These are phyloP conservation scores for Eucalyptus virginea DNA, from an alignment of 345 rosid genomes.

Conservation along the genomic window DNA sequence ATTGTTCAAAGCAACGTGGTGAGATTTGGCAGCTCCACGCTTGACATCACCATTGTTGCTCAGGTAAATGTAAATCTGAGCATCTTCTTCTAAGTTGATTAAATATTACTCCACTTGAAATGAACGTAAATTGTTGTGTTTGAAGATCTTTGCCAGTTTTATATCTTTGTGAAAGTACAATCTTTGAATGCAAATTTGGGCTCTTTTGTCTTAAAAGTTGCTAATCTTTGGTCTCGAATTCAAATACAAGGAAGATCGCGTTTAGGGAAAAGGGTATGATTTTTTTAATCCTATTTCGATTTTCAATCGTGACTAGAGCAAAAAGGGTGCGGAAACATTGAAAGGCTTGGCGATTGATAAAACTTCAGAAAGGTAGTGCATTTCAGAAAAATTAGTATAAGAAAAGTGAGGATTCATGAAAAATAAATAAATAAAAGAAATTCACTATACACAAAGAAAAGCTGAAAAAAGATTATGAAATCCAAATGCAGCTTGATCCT, in stretches of 20 bases:
- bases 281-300: background rate
- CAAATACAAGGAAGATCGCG: background rate
- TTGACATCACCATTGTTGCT: slow-evolving; percentile 7
- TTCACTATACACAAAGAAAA: background rate
- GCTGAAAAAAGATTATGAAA: background rate
- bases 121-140: background rate
- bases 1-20: slow-evolving; percentile 1
- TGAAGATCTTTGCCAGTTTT: background rate
- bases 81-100: background rate
- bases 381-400: background rate
- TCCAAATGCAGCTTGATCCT: background rate
- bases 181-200: background rate
- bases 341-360: too few relatives aligned
- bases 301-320: background rate
- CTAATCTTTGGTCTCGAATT: background rate
- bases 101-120: background rate
- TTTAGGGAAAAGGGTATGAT: background rate
- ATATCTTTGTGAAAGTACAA: background rate
- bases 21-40: slow-evolving; percentile 7
- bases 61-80: background rate
- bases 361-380: background rate
- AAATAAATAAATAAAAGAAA: background rate
- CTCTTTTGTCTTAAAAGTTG: background rate
- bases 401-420: background rate
- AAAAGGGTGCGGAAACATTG: background rate